Evolutionary conservation across 2,329 filamentous ascomycete species (phyloP).

Genomic region (Scopulariopsis brevicaulis): DNA sequence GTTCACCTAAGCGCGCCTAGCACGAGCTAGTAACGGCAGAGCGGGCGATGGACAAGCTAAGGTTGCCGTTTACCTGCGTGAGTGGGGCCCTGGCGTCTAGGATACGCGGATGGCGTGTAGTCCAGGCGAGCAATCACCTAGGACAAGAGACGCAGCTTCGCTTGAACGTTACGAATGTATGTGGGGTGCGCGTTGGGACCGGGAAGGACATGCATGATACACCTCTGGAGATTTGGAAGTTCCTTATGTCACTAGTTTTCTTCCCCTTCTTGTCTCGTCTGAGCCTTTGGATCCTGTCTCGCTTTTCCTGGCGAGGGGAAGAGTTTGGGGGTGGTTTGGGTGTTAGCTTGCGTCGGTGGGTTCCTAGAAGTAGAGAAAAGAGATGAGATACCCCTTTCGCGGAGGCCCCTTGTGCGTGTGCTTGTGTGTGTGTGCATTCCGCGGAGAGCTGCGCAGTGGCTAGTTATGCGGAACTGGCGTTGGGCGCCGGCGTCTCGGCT

Average conservation of each 20-base stretch:
- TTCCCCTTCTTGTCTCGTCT: background rate
- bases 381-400: background rate
- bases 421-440: too few species aligned
- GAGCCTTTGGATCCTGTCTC: background rate
- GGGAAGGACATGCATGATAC: background rate
- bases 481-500: too few species aligned
- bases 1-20: conserved; percentile 54
- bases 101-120: background rate
- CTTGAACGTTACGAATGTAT: background rate
- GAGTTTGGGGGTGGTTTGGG: background rate
- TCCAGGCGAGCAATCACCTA: background rate
- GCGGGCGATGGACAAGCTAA: background rate
- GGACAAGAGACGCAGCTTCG: background rate
- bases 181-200: background rate
- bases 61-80: too few species aligned
- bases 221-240: background rate
- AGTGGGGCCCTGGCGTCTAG: background rate
- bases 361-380: background rate
- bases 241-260: background rate
- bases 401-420: background rate
- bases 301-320: background rate
- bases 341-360: background rate
- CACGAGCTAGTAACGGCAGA: background rate
- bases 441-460: too few species aligned
- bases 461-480: too few species aligned